Base-by-base conservation (phyloP, 495 filamentous ascomycete genomes). In the Penicillium coprophilum region DNA sequence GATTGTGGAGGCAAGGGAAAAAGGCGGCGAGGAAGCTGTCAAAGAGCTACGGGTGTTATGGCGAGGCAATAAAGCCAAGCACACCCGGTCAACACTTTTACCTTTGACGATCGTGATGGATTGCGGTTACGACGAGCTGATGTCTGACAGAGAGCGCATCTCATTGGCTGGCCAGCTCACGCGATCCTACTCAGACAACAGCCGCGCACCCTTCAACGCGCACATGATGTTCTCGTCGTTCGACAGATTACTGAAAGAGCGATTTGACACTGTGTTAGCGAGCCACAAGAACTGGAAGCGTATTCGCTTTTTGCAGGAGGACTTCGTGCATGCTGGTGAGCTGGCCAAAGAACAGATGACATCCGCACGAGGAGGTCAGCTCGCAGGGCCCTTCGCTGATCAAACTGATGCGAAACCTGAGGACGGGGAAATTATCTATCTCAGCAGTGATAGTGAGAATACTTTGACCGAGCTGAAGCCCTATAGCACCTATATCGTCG, bases 401-500 rank as follows among this genome's bases (percentile, higher is more conserved):
- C 68, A 69, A 54, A 53, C 67, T 27, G 72, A 77, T 48, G 65
- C 68, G 1, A 67, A 75, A 50, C 70, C 71, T 1, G 71, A 76
- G 48, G 73, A 77, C 50, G 81, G 81, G 23, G 82, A 87, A 59
- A 64, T 96, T 13, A 82, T 99, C 21, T 99, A 99, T 62, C 83
- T 99, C 9, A 87, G 89, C 21, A 87, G 89, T 41, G 94, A 97
- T 65, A 92, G 89, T 41, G 83, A 87, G 0, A 78, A 96, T 49
- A 96, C 88, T 0, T 72, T 99, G 28, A 82, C 85, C 1, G 77
- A 87, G 45, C 80, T 97, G 23, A 89, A 89, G 70, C 87, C 91
- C 0, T 87, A 91, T 73, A 90, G 85, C 36, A 91, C 83, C 43
- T 99, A 99, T 66, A 88, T 99, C 34, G 88, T 99, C 53, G 94